These are phyloP conservation scores for Talaromyces rugulosus DNA, from an alignment of 2,329 filamentous ascomycete genomes.

Conservation along the genomic window DNA sequence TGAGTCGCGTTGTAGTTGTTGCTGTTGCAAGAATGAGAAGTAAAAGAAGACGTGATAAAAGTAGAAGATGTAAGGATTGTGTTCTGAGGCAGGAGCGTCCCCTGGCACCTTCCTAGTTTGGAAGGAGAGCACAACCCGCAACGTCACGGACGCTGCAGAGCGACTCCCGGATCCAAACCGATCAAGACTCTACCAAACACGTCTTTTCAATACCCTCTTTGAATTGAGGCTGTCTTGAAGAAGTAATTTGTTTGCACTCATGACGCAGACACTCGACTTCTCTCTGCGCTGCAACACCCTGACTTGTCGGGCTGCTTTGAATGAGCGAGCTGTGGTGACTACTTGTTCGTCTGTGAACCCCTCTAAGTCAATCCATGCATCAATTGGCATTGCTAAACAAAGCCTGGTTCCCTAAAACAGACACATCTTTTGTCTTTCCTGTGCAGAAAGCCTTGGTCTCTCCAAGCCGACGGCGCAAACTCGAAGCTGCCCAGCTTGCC, in stretches of 20 bases:
- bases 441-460: constrained; percentile 64
- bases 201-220: background rate
- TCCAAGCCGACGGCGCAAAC: constrained; percentile 50
- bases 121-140: background rate
- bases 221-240: background rate
- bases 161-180: background rate
- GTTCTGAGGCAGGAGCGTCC: background rate
- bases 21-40: background rate
- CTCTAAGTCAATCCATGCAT: background rate
- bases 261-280: constrained; percentile 60
- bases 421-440: constrained; percentile 80
- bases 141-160: background rate
- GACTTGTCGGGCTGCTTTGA: constrained; percentile 67
- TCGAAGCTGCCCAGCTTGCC: constrained; percentile 71
- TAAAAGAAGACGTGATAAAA: background rate
- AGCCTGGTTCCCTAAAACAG: constrained; percentile 41
- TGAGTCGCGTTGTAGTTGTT: background rate
- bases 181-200: background rate
- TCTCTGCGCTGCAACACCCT: constrained; percentile 74
- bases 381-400: background rate
- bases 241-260: background rate
- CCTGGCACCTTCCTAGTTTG: background rate
- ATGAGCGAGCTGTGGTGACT: constrained; percentile 73
- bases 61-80: background rate
- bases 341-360: constrained; percentile 67